A percentile compares a stretch with the other conserved stretches of the same genome.
phyloP scores from a whole-genome alignment of 2,329 filamentous ascomycete genomes.

The Hawksworthiomyces lignivorus region DNA sequence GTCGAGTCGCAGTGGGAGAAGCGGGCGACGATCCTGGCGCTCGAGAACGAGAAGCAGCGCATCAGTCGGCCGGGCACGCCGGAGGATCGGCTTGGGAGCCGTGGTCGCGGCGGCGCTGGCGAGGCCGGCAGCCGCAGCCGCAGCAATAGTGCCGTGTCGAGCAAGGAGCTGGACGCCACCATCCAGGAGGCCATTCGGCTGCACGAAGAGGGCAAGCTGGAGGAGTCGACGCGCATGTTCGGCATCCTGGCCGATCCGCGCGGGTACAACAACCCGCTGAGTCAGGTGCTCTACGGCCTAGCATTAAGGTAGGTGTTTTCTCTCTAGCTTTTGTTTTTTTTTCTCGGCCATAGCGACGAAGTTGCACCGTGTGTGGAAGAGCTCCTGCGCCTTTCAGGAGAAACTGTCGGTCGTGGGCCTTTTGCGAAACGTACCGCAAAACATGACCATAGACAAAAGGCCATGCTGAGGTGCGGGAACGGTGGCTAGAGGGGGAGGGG shows the following conservation, averaged over 20 bases:
- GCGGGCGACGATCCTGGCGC: conserved; percentile 80
- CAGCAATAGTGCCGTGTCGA: conserved; percentile 32
- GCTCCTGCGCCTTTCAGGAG: too few species aligned
- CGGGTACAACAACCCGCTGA: conserved; percentile 84
- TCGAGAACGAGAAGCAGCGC: conserved; percentile 45
- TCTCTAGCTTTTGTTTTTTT: too few species aligned
- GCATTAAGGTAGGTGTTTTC: too few species aligned
- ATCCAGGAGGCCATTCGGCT: conserved; percentile 95
- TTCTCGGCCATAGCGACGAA: too few species aligned
- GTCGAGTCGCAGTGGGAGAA: conserved; percentile 81
- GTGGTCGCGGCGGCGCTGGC: conserved; percentile 10
- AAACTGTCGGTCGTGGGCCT: too few species aligned
- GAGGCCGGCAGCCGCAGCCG: conserved; percentile 4
- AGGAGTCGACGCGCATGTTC: conserved; percentile 78
- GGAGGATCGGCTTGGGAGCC: conserved; percentile 23
- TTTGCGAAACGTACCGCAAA: too few species aligned
- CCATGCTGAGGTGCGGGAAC: too few species aligned
- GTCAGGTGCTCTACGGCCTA: conserved; percentile 91
- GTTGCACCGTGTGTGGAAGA: too few species aligned
- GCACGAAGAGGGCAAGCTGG: conserved; percentile 77
- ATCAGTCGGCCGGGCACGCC: conserved; percentile 35
- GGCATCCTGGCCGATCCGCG: conserved; percentile 72
- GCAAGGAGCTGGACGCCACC: conserved; percentile 53
- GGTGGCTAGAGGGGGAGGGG: too few species aligned
- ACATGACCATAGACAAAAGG: too few species aligned